Evolutionary conservation across 2,329 filamentous ascomycete genomes (phyloP), one percentile per base, ranked within the genome.

Genomic region (Claviceps sp.): DNA sequence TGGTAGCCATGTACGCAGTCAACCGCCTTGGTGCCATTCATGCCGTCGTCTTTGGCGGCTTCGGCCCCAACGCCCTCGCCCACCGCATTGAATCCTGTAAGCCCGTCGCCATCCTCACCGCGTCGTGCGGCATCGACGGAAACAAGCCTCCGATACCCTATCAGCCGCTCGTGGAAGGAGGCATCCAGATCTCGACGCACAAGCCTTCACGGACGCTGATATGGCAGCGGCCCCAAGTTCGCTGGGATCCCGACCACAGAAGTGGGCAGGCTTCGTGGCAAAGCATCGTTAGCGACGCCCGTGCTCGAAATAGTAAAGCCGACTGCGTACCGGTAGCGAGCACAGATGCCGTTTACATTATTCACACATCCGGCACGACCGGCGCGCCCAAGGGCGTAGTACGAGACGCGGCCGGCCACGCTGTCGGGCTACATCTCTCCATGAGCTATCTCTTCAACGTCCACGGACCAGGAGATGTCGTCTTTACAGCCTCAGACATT

Each of bases 21-120:
- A 82, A 82, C 54, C 80, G 89, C 9, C 74, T 96, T 1, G 91
- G 90, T 11, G 91, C 89, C 16, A 81, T 96, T 50, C 91, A 97
- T 64, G 83, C 87, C 3, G 88, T 95, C 4, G 91, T 97, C 3
- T 96, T 96, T 66, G 91, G 91, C 43, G 90, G 91, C 0, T 97
- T 97, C 64, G 88, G 88, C 0, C 75, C 89, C 0, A 73, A 76
- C 9, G 86, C 89, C 4, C 74, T 96, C 45, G 88, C 89, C 1
- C 90, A 96, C 68, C 79, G 90, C 26, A 95, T 97, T 57, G 88
- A 95, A 49, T 85, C 86, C 0, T 88, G 85, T 7, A 77, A 77
- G 37, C 88, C 90, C 7, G 78, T 79, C 8, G 82, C 78, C 9
- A 80, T 96, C 47, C 78, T 96, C 64, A 95, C 90, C 0, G 89